Percentiles rank a stretch among this genome's conserved stretches.
Conservation (phyloP, 148 eudicot genomes). For the Silene latifolia region DNA sequence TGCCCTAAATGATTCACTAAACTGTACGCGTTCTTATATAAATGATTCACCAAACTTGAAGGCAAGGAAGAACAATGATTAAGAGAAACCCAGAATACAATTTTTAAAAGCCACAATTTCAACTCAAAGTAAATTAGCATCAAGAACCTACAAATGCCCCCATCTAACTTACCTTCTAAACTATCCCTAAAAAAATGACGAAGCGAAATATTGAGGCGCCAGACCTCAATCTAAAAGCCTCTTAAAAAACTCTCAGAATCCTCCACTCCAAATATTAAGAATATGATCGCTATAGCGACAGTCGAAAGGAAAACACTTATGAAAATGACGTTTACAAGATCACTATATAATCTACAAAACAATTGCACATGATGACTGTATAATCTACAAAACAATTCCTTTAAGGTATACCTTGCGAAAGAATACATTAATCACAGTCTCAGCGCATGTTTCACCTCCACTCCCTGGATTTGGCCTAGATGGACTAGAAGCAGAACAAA, state of each 20-base stretch:
- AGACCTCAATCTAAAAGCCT: background rate
- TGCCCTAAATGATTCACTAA: no score
- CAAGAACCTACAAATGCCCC: background rate
- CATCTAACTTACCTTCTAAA: background rate
- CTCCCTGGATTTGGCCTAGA: conserved; percentile 78
- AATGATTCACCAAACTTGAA: no score
- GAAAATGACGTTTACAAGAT: background rate
- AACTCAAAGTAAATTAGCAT: background rate
- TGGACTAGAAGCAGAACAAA: conserved; percentile 51
- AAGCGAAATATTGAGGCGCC: background rate
- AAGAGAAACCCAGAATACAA: no score
- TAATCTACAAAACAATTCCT: background rate
- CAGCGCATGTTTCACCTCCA: conserved; percentile 99
- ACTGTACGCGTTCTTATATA: no score
- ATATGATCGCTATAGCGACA: background rate
- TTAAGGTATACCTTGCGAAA: conserved; percentile 62
- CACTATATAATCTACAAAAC: background rate
- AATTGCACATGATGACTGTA: background rate
- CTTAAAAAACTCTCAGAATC: background rate
- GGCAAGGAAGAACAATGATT: background rate
- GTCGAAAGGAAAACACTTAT: background rate
- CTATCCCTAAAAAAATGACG: background rate
- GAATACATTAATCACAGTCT: conserved; percentile 76
- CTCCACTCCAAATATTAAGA: background rate
- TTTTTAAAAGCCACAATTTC: background rate